These are phyloP conservation scores for Mycosphaerelloides madeirae DNA, from an alignment of 2,329 filamentous ascomycete genomes.

Conservation along the genomic window DNA sequence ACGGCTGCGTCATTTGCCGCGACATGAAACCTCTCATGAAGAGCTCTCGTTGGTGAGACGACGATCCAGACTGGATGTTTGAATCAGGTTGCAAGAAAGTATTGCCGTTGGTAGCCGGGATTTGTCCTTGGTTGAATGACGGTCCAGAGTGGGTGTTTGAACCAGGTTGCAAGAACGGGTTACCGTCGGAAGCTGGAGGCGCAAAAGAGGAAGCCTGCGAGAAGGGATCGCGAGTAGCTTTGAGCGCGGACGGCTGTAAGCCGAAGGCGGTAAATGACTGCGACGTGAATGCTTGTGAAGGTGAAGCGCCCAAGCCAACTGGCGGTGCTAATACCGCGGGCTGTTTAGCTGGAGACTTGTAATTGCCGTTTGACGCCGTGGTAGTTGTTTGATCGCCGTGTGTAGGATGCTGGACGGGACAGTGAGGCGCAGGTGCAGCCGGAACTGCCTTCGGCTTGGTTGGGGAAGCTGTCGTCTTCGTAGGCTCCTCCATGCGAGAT, in stretches of 20 bases:
- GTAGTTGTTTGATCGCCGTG: background rate
- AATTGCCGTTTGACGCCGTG: no score
- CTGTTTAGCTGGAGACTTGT: no score
- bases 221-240: slow-evolving; percentile 10
- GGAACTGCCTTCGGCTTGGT: background rate
- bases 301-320: background rate
- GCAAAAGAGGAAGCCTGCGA: slow-evolving; percentile 14
- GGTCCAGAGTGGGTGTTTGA: no score
- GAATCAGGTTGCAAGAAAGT: slow-evolving; percentile 10
- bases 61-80: no score
- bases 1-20: background rate
- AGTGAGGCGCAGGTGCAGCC: slow-evolving; percentile 12
- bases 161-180: slow-evolving; percentile 12
- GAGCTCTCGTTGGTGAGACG: no score
- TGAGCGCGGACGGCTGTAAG: background rate
- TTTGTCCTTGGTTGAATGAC: no score
- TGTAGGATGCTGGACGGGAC: slow-evolving; percentile 8
- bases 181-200: slow-evolving; percentile 1
- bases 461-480: no score
- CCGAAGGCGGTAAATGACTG: background rate
- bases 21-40: no score
- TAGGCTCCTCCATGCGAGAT: slow-evolving; percentile 7
- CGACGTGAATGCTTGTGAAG: background rate
- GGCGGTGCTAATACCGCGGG: no score
- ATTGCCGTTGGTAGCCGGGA: slow-evolving; percentile 3